Evolutionary conservation across 2,329 filamentous ascomycete genomes (phyloP).

Genomic region (Daldinia sp.): DNA sequence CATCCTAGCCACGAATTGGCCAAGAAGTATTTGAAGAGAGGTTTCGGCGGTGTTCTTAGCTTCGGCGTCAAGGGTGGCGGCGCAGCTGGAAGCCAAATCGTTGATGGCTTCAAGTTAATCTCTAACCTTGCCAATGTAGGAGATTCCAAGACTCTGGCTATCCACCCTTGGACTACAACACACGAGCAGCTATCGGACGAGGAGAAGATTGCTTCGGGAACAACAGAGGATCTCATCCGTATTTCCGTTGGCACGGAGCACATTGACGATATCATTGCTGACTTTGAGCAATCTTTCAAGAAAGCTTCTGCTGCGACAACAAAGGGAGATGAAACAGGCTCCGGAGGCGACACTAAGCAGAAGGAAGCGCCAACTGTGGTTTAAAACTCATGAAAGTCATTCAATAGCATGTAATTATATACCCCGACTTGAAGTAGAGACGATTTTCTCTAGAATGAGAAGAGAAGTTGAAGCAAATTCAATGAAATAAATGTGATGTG

Average conservation of each 20-base stretch:
- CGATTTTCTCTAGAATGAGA: not conserved
- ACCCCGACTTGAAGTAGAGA: not conserved
- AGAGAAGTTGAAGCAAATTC: not conserved
- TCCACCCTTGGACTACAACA: constrained; percentile 95
- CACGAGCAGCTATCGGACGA: constrained; percentile 88
- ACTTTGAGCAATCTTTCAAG: constrained; percentile 92
- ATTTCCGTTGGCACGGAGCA: constrained; percentile 97
- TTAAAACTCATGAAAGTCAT: constrained; percentile 41
- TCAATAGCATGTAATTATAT: constrained; percentile 3
- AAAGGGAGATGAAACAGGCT: constrained; percentile 46
- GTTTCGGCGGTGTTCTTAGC: constrained; percentile 90
- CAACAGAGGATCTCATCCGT: constrained; percentile 90
- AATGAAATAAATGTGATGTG: not conserved
- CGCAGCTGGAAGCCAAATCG: constrained; percentile 84
- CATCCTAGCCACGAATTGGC: constrained; percentile 84
- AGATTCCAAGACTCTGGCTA: constrained; percentile 93
- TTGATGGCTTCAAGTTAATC: constrained; percentile 94
- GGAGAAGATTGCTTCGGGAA: constrained; percentile 83
- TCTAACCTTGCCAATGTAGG: constrained; percentile 97
- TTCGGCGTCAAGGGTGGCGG: constrained; percentile 94
- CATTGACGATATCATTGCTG: constrained; percentile 95
- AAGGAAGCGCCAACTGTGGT: constrained; percentile 56
- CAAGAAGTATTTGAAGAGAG: constrained; percentile 86
- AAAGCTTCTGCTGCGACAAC: constrained; percentile 63
- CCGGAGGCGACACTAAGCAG: constrained; percentile 51